Evolutionary conservation across 257 asterid species (phyloP), one percentile per base, ranked within the genome.

Genomic region (Solanum tarapatanum): DNA sequence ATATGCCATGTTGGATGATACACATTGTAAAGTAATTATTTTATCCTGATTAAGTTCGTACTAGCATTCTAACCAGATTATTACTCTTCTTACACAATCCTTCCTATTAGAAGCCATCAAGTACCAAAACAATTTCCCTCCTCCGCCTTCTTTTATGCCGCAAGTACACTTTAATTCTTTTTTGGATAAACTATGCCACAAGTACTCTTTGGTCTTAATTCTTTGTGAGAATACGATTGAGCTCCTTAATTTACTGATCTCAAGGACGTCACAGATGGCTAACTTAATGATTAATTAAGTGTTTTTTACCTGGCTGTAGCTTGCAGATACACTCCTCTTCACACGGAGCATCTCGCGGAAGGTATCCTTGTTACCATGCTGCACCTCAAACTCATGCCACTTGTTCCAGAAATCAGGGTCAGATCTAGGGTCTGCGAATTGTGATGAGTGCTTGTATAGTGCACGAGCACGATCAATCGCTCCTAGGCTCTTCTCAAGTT

Each of bases 371-470:
- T 96, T 96, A 55, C 99, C 98, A 86, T 95, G 98, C 89, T 93
- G 97, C 90, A 96, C 98, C 87, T 96, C 99, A 87, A 96, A 96
- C 70, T 97, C 96, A 43, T 96, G 94, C 99, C 99, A 97, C 90
- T 95, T 97, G 86, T 77, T 87, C 99, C 99, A 97, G 93, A 96
- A 94, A 76, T 93, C 98, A 19, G 94, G 91, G 69, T 96, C 98
- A 16, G 98, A 91, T 88, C 98, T 92, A 2, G 99, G 99, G 90
- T 97, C 98, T 3, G 98, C 94, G 86, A 94, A 94, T 90, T 96
- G 96, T 0, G 99, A 96, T 80, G 99, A 94, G 84, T 97, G 94
- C 91, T 94, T 96, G 76, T 92, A 97, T 9, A 97, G 77, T 19
- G 93, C 96, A 89, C 98, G 96, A 28, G 97, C 91, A 19, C 99